phyloP scores from a whole-genome alignment of 805 yeast genomes.

The Myxozyma vanderwaltii region DNA sequence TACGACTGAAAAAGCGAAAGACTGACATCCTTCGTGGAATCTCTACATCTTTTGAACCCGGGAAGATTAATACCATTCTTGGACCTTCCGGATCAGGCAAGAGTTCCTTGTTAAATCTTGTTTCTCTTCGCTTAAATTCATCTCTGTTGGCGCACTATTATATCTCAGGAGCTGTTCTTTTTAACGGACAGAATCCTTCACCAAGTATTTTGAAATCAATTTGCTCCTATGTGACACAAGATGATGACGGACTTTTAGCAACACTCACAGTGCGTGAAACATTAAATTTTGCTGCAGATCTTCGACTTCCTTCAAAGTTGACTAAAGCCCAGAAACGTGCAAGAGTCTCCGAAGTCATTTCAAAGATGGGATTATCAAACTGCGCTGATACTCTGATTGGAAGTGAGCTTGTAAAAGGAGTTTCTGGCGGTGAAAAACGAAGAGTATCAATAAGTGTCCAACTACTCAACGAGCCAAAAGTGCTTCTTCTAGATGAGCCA shows the following conservation, averaged over 20 bases:
- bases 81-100: slow-evolving; percentile 85
- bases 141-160: slow-evolving; percentile 41
- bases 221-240: slow-evolving; percentile 80
- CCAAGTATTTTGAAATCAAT: slow-evolving; percentile 46
- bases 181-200: slow-evolving; percentile 49
- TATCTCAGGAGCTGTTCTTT: slow-evolving; percentile 48
- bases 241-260: slow-evolving; percentile 71
- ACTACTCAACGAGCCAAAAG: slow-evolving; percentile 67
- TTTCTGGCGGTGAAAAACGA: slow-evolving; percentile 80
- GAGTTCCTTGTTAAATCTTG: slow-evolving; percentile 62
- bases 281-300: slow-evolving; percentile 65
- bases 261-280: slow-evolving; percentile 79
- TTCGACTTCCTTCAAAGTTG: slow-evolving; percentile 55
- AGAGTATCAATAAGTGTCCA: slow-evolving; percentile 82
- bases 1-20: slow-evolving; percentile 23
- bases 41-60: slow-evolving; percentile 55
- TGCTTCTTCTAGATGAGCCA: slow-evolving; percentile 80
- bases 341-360: slow-evolving; percentile 59
- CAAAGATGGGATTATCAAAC: slow-evolving; percentile 68
- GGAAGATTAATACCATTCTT: slow-evolving; percentile 68
- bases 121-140: slow-evolving; percentile 60
- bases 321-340: slow-evolving; percentile 49
- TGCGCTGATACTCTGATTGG: slow-evolving; percentile 78
- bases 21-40: slow-evolving; percentile 51
- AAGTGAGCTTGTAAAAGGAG: slow-evolving; percentile 60